Base-by-base conservation (phyloP, 2,329 filamentous ascomycete genomes). In the Dichotomopilus funicola region DNA sequence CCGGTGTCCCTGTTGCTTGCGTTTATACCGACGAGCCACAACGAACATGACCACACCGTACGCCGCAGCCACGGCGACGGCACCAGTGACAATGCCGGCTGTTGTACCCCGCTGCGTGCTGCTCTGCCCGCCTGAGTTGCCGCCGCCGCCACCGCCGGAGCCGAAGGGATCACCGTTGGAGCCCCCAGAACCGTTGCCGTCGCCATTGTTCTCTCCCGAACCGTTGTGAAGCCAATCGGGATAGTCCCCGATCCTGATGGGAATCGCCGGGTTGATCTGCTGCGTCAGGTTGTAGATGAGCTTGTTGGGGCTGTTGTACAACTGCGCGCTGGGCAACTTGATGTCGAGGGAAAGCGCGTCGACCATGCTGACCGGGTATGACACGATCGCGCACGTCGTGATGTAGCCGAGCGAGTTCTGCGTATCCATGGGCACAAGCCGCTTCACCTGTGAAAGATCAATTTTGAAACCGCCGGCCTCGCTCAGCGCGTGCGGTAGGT, bases 31-130 rank as follows among this genome's bases (percentile, higher is more conserved):
- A 59, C 91, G 86, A 49, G 91, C 91, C 62, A 96, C 83, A 66
- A 94, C 85, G 75, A 96, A 92, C 91, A 96, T 96, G 70, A 89
- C 91, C 10, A 88, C 89, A 67, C 91, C 91, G 64, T 96, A 96
- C n/a, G 90, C 85, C 50, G 86, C 87, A 43, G 89, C 89, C 66
- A 91, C 85, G 44, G 82, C 81, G 36, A 91, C 82, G 33, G 89
- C 87, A 65, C 89, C 89, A 27, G 89, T 78, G 55, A 87, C 89
- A 65, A 96, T 85, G 61, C 81, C 83, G 31, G 80, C 82, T 1
- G 80, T 85, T 37, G 83, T 86, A 43, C 81, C 83, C 65, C 76
- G 76, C 66, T 81, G 75, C 60, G 81, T 81, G 46, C 85, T 75
- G 5, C 80, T 80, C 62, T 81, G 76, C 55, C 77, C 76, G 51